Base-by-base conservation (phyloP, 1,139 yeast genomes). In the Nakaseomyces uthaithaninus region DNA sequence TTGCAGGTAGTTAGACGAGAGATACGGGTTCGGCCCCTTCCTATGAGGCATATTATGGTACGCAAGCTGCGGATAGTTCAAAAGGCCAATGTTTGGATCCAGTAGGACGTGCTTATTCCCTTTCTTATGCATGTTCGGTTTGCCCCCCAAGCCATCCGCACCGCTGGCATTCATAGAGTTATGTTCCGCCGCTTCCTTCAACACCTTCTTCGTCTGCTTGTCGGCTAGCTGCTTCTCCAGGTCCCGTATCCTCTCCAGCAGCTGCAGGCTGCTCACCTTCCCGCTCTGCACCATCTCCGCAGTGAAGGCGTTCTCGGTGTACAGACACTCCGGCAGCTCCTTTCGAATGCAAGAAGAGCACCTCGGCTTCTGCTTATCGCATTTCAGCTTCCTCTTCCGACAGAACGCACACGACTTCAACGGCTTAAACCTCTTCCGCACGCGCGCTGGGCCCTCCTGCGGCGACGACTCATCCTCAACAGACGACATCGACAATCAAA, bases 341-440 rank as follows among this genome's bases (percentile, higher is more conserved):
- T 61, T 50, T 6, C 52, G 45, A 18, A 37, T 23, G 36, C 61
- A 53, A 27, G 53, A 48, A 11, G 53, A 45, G 40, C 61, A 56
- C 40, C 47, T 43, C 2, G 58, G 60, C 34, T 49, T 50, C 31
- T 37, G 44, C 30, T 56, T 52, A 38, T 59, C 60, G 46, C 64
- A 59, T 42, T 57, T 57, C 30, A 59, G 42, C 39, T 58, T 58
- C 16, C 62, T 42, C 33, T 45, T 46, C 24, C 63, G 47, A 42
- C 64, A 59, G 36, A 55, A 57, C 7, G 47, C 40, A 40, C 64
- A 59, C 15, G 63, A 57, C 37, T 51, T 50, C 37, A 57, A 52
- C 5, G 48, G 50, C 40, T 59, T 58, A 28, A 28, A 28, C 33
- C 33, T 16, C 22, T 28, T 28, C 33, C 23, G 7, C 3, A 27